phyloP scores from a whole-genome alignment of 1,284 basidiomycete genomes.

The Porogramme epimiltina region DNA sequence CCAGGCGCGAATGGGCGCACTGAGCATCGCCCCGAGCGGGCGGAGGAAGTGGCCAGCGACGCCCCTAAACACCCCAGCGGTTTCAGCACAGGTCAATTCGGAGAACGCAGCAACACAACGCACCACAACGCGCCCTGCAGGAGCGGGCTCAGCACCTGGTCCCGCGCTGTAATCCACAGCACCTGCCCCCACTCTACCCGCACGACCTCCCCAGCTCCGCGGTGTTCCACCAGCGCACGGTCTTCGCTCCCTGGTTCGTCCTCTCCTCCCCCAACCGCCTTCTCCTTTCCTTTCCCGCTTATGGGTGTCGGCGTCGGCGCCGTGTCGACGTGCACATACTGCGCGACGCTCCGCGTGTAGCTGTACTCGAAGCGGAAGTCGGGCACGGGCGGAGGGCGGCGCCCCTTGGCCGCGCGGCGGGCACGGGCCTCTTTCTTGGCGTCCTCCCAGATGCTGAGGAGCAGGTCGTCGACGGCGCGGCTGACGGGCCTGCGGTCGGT shows the following conservation, averaged over 20 bases:
- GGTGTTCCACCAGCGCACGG: conserved; percentile 5
- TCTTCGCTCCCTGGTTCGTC: conserved; percentile 22
- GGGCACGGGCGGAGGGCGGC: conserved; percentile 37
- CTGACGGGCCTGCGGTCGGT: conserved; percentile 11
- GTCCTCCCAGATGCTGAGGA: conserved; percentile 14
- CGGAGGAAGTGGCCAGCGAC: conserved; percentile 26
- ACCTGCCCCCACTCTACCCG: conserved; percentile 61
- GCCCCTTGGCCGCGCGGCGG: conserved; percentile 14
- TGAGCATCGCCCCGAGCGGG: conserved; percentile 19
- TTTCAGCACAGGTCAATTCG: not conserved
- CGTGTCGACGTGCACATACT: conserved; percentile 48
- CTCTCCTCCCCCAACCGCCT: conserved; percentile 11
- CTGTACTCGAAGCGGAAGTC: conserved; percentile 75
- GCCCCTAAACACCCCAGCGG: conserved; percentile 22
- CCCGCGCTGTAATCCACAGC: conserved; percentile 62
- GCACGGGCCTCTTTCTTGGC: conserved; percentile 10
- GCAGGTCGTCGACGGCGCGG: conserved; percentile 19
- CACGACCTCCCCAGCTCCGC: conserved; percentile 41
- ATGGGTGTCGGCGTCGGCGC: conserved; percentile 18
- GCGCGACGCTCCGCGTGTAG: conserved; percentile 60
- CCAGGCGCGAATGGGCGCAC: conserved; percentile 25
- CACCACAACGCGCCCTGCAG: conserved; percentile 74
- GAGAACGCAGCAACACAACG: conserved; percentile 17
- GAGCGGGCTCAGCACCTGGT: conserved; percentile 70
- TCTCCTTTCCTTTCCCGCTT: conserved; percentile 29